Base-by-base conservation (phyloP, 495 filamentous ascomycete species). In the Lentithecium fluviatile region DNA sequence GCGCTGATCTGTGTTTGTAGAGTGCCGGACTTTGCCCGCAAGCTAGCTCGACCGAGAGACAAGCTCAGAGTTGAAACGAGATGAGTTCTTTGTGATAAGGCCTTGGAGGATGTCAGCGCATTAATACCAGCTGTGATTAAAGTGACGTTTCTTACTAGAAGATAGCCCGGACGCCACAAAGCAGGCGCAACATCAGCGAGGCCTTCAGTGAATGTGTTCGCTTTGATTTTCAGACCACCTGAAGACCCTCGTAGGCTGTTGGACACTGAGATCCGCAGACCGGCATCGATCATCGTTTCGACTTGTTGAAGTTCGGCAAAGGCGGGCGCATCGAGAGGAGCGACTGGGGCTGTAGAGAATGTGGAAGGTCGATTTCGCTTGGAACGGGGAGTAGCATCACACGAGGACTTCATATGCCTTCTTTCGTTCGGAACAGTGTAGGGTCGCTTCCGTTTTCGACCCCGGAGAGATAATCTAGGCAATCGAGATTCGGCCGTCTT, bases 61-160 rank as follows among this genome's bases (percentile, higher is more conserved):
- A 62, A 65, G 40, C 53, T 61, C 12, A 75, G 56, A 2, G 62
- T 73, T 5, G 71, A 69, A 1, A 72, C 20, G 23, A 75, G 69
- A 17, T 62, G 51, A 11, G 69, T 56, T 42, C 70, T 53, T 24
- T 60, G 57, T 7, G 71, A 63, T 2, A 73, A 37, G 21, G 56
- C 56, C 69, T 71, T 25, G 17, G 12, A 15, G 36, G 1, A 15
- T 6, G 38, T 60, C 13, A 59, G 45, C 51, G 45, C 58, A 32
- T 46, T 45, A 37, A 17, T 19, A 36, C 0, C 19, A 46, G 6
- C 10, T 19, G 46, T 24, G 37, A 15, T 36, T 24, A 20, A 19
- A 1, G 1, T n/a, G 2, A 15, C 21, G 6, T 13, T 19, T 12
- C 43, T 21, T 62, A 69, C 64, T 4, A 52, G 25, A 24, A 71